phyloP scores from a whole-genome alignment of 805 yeast genomes.

The Metschnikowia colocasiae region DNA sequence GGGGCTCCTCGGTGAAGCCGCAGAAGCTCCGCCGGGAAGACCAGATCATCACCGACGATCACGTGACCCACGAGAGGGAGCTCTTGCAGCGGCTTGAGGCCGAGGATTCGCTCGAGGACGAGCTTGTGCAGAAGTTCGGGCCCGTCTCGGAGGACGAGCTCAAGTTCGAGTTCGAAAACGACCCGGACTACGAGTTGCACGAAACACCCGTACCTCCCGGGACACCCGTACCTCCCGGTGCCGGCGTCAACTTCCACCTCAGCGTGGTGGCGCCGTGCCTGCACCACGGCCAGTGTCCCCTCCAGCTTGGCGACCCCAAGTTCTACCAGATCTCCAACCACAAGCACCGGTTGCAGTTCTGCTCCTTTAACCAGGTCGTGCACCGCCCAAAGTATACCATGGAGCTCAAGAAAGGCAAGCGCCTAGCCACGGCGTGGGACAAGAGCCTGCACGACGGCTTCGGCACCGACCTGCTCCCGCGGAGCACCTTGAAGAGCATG shows the following conservation, averaged over 20 bases:
- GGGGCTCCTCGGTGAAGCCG: conserved; percentile 45
- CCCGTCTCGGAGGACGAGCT: conserved; percentile 30
- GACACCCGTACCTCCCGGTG: conserved; percentile 8
- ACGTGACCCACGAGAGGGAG: conserved; percentile 30
- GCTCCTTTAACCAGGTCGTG: conserved; percentile 68
- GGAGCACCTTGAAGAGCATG: conserved; percentile 30
- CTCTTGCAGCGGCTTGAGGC: conserved; percentile 25
- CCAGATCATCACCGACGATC: conserved; percentile 35
- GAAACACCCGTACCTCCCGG: conserved; percentile 11
- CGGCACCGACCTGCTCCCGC: conserved; percentile 43
- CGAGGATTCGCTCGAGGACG: conserved; percentile 26
- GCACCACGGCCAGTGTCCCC: conserved; percentile 82
- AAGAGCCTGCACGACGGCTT: conserved; percentile 49
- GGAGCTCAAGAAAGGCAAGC: conserved; percentile 81
- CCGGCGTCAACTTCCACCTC: conserved; percentile 45
- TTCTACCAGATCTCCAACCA: conserved; percentile 57
- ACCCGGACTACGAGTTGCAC: conserved; percentile 26
- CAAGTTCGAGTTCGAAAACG: conserved; percentile 40
- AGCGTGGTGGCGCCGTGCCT: conserved; percentile 84
- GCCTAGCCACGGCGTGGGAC: conserved; percentile 71
- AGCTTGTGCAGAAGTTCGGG: conserved; percentile 40
- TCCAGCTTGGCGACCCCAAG: conserved; percentile 73
- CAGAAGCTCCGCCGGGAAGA: conserved; percentile 35
- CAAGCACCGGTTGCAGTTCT: conserved; percentile 60
- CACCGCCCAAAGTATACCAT: conserved; percentile 74